Conservation (phyloP, 2,329 filamentous ascomycete genomes). For the Monosporascus sp. region DNA sequence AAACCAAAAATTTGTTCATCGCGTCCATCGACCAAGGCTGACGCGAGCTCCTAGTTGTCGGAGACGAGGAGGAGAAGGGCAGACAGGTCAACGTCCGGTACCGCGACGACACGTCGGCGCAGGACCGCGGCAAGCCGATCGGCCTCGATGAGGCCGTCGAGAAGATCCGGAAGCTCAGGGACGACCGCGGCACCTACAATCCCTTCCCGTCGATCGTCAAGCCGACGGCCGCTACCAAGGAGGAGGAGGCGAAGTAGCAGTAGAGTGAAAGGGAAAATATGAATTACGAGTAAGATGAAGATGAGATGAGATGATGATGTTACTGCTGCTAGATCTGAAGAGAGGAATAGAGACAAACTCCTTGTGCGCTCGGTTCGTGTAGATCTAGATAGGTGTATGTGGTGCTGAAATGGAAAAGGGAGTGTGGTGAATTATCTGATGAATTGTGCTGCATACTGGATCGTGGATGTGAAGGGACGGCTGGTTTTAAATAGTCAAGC, state of each 20-base stretch:
- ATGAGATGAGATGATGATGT: too few relatives aligned
- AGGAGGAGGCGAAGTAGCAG: not conserved
- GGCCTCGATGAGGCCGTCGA: slow-evolving; percentile 51
- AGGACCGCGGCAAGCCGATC: slow-evolving; percentile 56
- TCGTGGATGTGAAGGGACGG: too few relatives aligned
- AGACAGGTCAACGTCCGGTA: slow-evolving; percentile 59
- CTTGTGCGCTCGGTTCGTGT: too few relatives aligned
- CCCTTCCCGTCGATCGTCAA: slow-evolving; percentile 25
- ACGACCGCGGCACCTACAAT: slow-evolving; percentile 35
- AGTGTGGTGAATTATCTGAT: too few relatives aligned
- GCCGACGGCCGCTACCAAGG: not conserved
- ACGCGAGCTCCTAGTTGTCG: slow-evolving; percentile 43
- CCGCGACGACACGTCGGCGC: slow-evolving; percentile 56
- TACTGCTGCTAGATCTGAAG: too few relatives aligned
- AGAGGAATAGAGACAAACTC: too few relatives aligned
- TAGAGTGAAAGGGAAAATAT: not conserved
- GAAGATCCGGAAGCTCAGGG: slow-evolving; percentile 48
- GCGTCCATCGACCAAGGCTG: not conserved
- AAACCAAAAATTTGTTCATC: not conserved
- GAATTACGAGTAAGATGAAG: not conserved
- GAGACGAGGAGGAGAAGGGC: slow-evolving; percentile 55
- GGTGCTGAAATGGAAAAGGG: too few relatives aligned
- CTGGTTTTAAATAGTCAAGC: too few relatives aligned
- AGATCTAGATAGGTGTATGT: too few relatives aligned
- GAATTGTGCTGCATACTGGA: too few relatives aligned